Evolutionary conservation across 1,284 basidiomycete genomes (phyloP).

Genomic region (Ustilago tritici): DNA sequence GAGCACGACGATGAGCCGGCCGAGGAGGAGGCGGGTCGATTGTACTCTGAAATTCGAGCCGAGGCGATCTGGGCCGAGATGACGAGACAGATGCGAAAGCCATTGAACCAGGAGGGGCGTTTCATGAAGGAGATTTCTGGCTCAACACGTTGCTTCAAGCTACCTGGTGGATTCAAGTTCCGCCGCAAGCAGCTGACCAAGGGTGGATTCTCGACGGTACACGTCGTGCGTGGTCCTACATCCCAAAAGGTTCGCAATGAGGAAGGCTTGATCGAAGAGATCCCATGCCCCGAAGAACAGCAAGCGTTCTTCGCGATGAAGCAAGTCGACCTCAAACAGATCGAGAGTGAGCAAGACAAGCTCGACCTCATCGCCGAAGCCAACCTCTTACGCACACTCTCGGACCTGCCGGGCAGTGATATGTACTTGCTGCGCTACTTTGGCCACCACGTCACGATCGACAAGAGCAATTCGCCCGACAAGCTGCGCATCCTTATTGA

Average conservation of each 20-base stretch:
- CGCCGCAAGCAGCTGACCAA: conserved; percentile 59
- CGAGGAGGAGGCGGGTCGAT: conserved; percentile 31
- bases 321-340: conserved; percentile 65
- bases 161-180: conserved; percentile 60
- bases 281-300: conserved; percentile 55
- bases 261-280: conserved; percentile 46
- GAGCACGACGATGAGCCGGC: conserved; percentile 27
- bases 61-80: conserved; percentile 56
- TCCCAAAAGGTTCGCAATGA: conserved; percentile 40
- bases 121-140: conserved; percentile 41
- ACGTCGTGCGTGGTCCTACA: conserved; percentile 62
- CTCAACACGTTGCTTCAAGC: conserved; percentile 47
- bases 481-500: conserved; percentile 68
- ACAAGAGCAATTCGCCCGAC: conserved; percentile 37
- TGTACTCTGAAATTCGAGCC: conserved; percentile 45
- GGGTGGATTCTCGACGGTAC: conserved; percentile 68
- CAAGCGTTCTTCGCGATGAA: conserved; percentile 68
- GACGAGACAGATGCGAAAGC: conserved; percentile 39
- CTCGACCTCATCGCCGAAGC: conserved; percentile 67
- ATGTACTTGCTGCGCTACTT: conserved; percentile 67
- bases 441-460: conserved; percentile 62
- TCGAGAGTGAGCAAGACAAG: conserved; percentile 64
- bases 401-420: conserved; percentile 58
- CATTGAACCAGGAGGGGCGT: conserved; percentile 31
- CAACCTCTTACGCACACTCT: conserved; percentile 61